Evolutionary conservation across 768 basidiomycete genomes (phyloP), one percentile per base, ranked within the genome.

Genomic region (Pisolithus orientalis): DNA sequence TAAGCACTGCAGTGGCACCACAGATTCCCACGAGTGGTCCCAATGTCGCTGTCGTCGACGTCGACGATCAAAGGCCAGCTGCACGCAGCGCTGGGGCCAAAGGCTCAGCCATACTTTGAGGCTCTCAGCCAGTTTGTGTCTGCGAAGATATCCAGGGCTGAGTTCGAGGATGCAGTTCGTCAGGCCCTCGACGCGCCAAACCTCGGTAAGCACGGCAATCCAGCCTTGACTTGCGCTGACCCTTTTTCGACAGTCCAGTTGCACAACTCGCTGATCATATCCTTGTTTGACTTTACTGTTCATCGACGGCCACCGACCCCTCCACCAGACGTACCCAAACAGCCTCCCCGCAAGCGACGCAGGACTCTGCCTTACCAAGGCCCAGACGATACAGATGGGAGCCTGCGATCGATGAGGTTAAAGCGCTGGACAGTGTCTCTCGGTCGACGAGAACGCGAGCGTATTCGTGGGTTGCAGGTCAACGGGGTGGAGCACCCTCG

Each of bases 191-290:
- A 81, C 59, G 76, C 79, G 1, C 75, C 82, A 24, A 77, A 75
- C 49, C 74, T 87, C 24, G 70, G 77, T 75, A 34, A 17, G 62
- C 65, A 39, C n/a, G 8, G 28, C 44, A 17, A 42, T 44, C 31
- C 29, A 28, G n/a, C 27, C 48, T 17, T 14, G 27, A 4, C 44
- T 7, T 17, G 44, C 37, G 14, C 29, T 39, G 10, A n/a, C 11
- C 28, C 60, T 61, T 24, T 53, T 31, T 52, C 9, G 40, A n/a
- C 55, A 85, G 85, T 90, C 28, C 87, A 89, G 66, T 71, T 90
- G 2, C 90, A 92, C 63, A 92, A 92, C 66, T 83, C 89, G 10
- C 75, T 92, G 31, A 83, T 92, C 34, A 90, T 91, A 29, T 89
- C 89, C 2, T 68, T 92, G 14, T 88, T 91, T 56, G 88, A 89